These are phyloP conservation scores for Tanacetum coccineum DNA, from an alignment of 129 eudicot species.

Conservation along the genomic window DNA sequence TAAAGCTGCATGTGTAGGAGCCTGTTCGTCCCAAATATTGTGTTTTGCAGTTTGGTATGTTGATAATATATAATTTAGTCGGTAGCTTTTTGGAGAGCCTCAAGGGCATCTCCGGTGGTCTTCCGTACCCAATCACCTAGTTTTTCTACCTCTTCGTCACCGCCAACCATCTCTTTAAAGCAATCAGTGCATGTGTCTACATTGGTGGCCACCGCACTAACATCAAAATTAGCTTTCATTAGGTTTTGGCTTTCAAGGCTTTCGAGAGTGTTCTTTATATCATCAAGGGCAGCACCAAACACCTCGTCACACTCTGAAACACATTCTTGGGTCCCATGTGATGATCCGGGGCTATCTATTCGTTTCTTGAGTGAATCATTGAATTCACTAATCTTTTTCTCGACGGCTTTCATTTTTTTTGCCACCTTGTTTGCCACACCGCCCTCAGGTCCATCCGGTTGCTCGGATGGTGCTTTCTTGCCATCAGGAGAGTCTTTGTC, in stretches of 20 bases:
- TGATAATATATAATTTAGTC: neutral
- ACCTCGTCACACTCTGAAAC: conserved; percentile 40
- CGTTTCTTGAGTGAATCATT: conserved; percentile 33
- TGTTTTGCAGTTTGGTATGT: neutral
- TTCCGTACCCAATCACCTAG: conserved; percentile 29
- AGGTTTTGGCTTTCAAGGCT: conserved; percentile 24
- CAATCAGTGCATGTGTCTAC: conserved; percentile 45
- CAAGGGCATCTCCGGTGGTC: conserved; percentile 36
- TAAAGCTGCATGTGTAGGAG: conserved; percentile 10
- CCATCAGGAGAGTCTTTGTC: neutral
- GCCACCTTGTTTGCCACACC: conserved; percentile 27
- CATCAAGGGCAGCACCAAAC: conserved; percentile 31
- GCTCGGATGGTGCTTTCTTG: neutral
- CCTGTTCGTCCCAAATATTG: conserved; percentile 4
- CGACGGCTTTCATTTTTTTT: conserved; percentile 29
- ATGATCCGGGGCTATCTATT: conserved; percentile 13
- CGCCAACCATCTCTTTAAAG: conserved; percentile 29
- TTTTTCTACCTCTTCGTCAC: conserved; percentile 27
- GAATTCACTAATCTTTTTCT: conserved; percentile 23
- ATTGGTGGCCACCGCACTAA: conserved; percentile 38
- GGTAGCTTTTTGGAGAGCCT: conserved; percentile 25
- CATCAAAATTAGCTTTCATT: conserved; percentile 36
- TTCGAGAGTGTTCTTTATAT: conserved; percentile 31
- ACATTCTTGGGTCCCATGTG: conserved; percentile 23
- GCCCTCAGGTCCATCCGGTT: neutral